Percentiles rank a stretch among this genome's conserved stretches.
phyloP scores from a whole-genome alignment of 116 monocot species.

The Posidonia oceanica region DNA sequence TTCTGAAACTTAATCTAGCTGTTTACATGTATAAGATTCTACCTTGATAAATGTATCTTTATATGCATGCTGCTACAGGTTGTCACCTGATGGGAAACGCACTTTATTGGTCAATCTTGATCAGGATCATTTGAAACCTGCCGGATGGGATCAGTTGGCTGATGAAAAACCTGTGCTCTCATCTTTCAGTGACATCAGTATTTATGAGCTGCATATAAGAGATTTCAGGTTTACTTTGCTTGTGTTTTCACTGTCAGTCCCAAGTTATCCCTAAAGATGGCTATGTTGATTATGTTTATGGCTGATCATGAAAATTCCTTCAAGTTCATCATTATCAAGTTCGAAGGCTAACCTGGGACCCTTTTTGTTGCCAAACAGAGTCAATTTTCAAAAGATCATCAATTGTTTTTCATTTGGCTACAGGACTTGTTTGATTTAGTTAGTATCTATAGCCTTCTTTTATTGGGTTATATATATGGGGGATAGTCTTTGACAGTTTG shows the following conservation, averaged over 20 bases:
- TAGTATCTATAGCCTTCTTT: no score
- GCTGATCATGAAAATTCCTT: background rate
- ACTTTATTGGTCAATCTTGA: conserved; percentile 60
- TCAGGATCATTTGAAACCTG: conserved; percentile 45
- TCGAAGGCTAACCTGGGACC: background rate
- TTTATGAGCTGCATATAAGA: conserved; percentile 82
- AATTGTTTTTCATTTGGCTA: no score
- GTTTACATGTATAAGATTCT: background rate
- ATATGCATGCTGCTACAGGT: conserved; percentile 21
- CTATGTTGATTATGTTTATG: no score
- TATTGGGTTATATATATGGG: no score
- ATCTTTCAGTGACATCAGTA: conserved; percentile 67
- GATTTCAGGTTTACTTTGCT: conserved; percentile 52
- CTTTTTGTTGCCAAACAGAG: no score
- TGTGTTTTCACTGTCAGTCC: background rate
- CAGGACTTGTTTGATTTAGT: no score
- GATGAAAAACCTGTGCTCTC: conserved; percentile 58
- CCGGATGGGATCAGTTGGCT: conserved; percentile 56
- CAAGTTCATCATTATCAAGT: background rate
- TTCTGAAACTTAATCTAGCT: background rate
- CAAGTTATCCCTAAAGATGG: no score
- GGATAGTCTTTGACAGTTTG: no score
- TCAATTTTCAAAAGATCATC: no score
- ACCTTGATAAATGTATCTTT: background rate
- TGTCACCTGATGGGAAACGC: conserved; percentile 62